Evolutionary conservation across 495 filamentous ascomycete genomes (phyloP).

Genomic region (Pseudevernia furfuracea): DNA sequence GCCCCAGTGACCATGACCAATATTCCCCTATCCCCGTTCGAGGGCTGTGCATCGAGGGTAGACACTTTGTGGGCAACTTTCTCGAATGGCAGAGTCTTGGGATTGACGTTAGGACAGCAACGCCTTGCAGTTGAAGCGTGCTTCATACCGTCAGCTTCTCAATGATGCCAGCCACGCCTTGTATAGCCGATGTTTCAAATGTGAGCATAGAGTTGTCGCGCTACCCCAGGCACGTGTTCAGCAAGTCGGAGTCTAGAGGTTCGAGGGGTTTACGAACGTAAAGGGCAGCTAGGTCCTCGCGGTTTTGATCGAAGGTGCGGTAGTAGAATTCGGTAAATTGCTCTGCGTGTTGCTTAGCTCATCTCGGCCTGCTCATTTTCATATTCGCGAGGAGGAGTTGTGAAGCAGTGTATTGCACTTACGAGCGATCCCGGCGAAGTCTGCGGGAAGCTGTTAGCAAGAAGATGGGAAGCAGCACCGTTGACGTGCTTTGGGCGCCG

Average conservation of each 20-base stretch:
- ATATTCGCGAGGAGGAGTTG: slow-evolving; percentile 1
- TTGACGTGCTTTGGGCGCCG: no score
- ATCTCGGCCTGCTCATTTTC: background rate
- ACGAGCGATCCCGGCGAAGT: slow-evolving; percentile 50
- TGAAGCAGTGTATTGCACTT: slow-evolving; percentile 30
- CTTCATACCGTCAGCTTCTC: slow-evolving; percentile 67
- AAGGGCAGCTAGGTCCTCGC: slow-evolving; percentile 53
- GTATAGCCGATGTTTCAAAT: slow-evolving; percentile 60
- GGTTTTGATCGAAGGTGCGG: slow-evolving; percentile 66
- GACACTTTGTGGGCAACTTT: slow-evolving; percentile 62
- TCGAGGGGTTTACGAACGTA: slow-evolving; percentile 54
- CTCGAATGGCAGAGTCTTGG: slow-evolving; percentile 67
- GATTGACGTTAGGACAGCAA: background rate
- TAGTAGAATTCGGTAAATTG: slow-evolving; percentile 89
- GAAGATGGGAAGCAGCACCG: background rate
- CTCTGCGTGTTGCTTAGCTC: slow-evolving; percentile 40
- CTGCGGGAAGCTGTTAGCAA: slow-evolving; percentile 28
- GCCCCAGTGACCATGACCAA: slow-evolving; percentile 79
- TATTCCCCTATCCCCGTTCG: slow-evolving; percentile 51
- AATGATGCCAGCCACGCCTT: slow-evolving; percentile 55
- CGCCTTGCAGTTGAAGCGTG: background rate
- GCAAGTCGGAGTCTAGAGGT: background rate
- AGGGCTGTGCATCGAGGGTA: slow-evolving; percentile 56
- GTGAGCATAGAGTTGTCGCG: slow-evolving; percentile 85
- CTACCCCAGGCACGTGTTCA: slow-evolving; percentile 37